Conservation (phyloP, 1,284 basidiomycete genomes). For the Fomitopsis schrenkii region DNA sequence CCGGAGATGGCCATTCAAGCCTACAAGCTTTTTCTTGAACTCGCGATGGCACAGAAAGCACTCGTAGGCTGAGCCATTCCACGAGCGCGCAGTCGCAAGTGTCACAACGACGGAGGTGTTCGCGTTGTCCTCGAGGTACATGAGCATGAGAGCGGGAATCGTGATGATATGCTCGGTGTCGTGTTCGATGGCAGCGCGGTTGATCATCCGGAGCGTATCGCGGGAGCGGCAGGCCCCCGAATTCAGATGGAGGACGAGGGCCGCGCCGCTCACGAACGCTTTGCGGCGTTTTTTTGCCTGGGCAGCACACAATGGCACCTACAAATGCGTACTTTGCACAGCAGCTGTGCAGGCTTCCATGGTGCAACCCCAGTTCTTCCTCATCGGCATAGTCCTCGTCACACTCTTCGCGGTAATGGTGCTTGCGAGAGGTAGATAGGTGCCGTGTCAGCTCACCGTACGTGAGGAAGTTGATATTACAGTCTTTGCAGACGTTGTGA, state of each 20-base stretch:
- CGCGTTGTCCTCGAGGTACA: slow-evolving; percentile 6
- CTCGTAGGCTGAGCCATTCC: slow-evolving; percentile 22
- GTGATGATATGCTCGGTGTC: slow-evolving; percentile 29
- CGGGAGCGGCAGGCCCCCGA: slow-evolving; percentile 27
- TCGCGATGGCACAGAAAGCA: slow-evolving; percentile 30
- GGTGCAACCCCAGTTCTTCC: no score
- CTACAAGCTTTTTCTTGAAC: slow-evolving; percentile 8
- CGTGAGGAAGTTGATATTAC: not conserved
- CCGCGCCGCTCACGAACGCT: slow-evolving; percentile 27
- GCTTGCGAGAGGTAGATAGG: no score
- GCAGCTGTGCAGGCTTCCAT: no score
- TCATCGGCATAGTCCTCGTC: no score
- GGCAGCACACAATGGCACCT: slow-evolving; percentile 15
- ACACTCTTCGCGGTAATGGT: no score
- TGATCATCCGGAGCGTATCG: slow-evolving; percentile 25
- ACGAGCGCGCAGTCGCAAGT: slow-evolving; percentile 26
- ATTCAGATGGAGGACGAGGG: slow-evolving; percentile 30
- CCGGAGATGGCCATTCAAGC: slow-evolving; percentile 16
- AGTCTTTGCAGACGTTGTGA: no score
- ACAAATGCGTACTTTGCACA: no score
- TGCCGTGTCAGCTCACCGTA: no score
- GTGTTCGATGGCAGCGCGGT: slow-evolving; percentile 20
- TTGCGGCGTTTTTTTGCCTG: slow-evolving; percentile 12
- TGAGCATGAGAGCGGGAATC: slow-evolving; percentile 25
- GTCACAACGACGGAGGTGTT: not conserved